Base-by-base conservation (phyloP, 2,329 filamentous ascomycete species). In the Aspergillus piperis region DNA sequence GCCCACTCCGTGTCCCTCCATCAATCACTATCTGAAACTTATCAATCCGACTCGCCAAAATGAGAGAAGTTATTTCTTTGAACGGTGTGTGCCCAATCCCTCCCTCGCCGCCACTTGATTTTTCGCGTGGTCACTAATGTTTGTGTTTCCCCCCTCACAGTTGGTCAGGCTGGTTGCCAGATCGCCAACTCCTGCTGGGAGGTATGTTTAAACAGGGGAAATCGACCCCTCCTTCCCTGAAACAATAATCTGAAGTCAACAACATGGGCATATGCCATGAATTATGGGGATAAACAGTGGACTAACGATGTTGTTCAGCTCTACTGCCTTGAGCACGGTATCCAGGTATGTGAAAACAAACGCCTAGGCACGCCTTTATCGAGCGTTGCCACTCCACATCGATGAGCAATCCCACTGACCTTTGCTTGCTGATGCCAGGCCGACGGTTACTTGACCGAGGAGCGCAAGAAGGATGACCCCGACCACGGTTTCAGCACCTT, bases 111-210 rank as follows among this genome's bases (percentile, higher is more conserved):
- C 32, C 39, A 30, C 44, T 47, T 60, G 27, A 59, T 59, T 27
- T 54, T 49, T 80, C 48, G 65, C 66, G 74, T 61, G 58, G 47
- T 63, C 54, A 67, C 67, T 69, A 64, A 69, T 61, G 57, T 63
- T 60, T 54, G 49, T 58, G 47, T 56, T 60, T 55, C 49, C 60
- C 32, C 54, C 55, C 60, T 50, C 80, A 66, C 81, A 99, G 95
- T 99, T 86, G 95, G 95, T 83, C 95, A 99, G 88, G 95, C 95
- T 80, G 95, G 95, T 90, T 98, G 95, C 89, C 95, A 99, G 82
- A 99, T 99, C 78, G 95, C 94, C 84, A 99, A 99, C 86, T 95
- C 95, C 74, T 98, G 95, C 89, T 99, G 95, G 95, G 95, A 99
- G 92, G 95, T 99, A 84, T 85, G 91, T 85, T 74, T 63, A 61